These are phyloP conservation scores for Ogataea kodamae DNA, from an alignment of 805 yeast species.

Conservation along the genomic window DNA sequence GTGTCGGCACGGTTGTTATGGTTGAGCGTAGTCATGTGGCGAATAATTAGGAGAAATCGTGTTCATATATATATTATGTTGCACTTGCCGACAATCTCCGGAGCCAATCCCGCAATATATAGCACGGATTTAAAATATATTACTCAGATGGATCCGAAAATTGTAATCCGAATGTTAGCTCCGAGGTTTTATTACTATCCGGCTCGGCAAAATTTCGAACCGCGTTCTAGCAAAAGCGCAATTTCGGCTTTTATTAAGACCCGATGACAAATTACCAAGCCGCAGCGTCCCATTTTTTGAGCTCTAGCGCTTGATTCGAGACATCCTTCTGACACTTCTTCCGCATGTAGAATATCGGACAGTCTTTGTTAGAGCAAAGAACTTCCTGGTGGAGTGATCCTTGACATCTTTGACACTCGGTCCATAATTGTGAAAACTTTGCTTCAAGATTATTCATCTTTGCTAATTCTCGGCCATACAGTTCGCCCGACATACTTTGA, in stretches of 20 bases:
- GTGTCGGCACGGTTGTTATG: conserved; percentile 45
- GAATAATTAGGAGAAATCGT: no score
- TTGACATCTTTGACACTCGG: conserved; percentile 97
- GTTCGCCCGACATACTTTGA: conserved; percentile 62
- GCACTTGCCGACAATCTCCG: no score
- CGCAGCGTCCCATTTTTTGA: conserved; percentile 63
- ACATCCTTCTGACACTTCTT: conserved; percentile 79
- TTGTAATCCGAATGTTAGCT: no score
- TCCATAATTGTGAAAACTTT: conserved; percentile 88
- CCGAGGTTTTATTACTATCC: no score
- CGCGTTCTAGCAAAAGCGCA: no score
- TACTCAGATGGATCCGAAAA: no score
- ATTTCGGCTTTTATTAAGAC: no score
- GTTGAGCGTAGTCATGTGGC: conserved; percentile 7
- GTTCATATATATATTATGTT: no score
- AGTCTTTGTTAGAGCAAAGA: conserved; percentile 89
- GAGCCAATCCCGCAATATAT: no score
- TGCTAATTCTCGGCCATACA: conserved; percentile 78
- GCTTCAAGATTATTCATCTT: conserved; percentile 77
- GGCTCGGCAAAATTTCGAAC: no score
- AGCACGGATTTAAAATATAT: no score
- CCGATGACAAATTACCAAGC: conserved; percentile 38
- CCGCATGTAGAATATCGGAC: conserved; percentile 97
- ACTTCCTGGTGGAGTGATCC: conserved; percentile 96
- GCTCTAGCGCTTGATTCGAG: conserved; percentile 50